Evolutionary conservation across 352 stramenopile species (phyloP).

Genomic region (Phytophthora citrophthora): DNA sequence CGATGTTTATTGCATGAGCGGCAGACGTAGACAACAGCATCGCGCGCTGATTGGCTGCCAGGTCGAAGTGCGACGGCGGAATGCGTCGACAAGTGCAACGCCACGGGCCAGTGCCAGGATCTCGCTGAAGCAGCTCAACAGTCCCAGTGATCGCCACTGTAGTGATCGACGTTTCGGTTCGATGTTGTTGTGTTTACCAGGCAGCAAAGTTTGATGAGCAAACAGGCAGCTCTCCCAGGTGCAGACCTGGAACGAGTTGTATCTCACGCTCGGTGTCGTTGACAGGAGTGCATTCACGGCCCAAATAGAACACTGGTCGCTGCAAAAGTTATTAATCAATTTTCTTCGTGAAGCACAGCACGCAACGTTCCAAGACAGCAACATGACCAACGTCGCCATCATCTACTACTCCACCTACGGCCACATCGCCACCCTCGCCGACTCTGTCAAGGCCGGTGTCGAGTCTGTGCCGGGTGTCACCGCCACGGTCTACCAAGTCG

Average conservation of each 20-base stretch:
- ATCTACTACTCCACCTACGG: slow-evolving; percentile 87
- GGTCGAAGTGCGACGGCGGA: slow-evolving; percentile 22
- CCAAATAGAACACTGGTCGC: no score
- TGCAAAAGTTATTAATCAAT: neutral
- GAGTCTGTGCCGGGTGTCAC: slow-evolving; percentile 51
- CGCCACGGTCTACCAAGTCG: slow-evolving; percentile 64
- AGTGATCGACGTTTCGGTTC: no score
- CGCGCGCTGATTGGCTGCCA: slow-evolving; percentile 14
- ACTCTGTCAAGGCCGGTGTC: slow-evolving; percentile 69
- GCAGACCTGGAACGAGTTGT: no score
- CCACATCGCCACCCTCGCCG: slow-evolving; percentile 72
- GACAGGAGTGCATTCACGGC: no score
- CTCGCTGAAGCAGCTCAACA: no score
- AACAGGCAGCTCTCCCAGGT: no score
- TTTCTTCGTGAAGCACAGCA: neutral
- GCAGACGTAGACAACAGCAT: neutral
- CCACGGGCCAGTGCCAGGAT: no score
- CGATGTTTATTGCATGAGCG: slow-evolving; percentile 5
- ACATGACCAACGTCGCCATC: slow-evolving; percentile 2
- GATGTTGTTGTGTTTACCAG: no score
- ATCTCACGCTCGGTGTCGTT: no score
- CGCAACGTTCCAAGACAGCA: neutral
- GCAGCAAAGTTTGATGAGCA: no score
- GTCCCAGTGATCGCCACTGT: no score
- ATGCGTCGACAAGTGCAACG: slow-evolving; percentile 1